Percentiles rank a stretch among this genome's conserved stretches.
These are phyloP conservation scores for Puccinia hordei DNA, from an alignment of 1,284 basidiomycete species.

Conservation along the genomic window DNA sequence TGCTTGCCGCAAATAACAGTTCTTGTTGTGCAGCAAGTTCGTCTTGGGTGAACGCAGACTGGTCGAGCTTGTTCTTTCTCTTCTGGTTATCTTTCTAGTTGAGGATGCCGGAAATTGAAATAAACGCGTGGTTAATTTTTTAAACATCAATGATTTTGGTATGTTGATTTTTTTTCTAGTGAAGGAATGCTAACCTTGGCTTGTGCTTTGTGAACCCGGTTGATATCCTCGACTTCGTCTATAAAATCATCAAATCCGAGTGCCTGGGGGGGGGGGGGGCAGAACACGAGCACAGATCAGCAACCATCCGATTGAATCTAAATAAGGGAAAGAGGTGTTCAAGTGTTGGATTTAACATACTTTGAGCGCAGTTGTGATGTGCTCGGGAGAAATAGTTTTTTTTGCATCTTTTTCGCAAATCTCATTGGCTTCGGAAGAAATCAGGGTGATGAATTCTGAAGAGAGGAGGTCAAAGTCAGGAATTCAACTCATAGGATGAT, in stretches of 20 bases:
- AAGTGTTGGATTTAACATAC: slow-evolving; percentile 60
- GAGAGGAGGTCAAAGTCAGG: slow-evolving; percentile 48
- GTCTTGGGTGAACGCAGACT: slow-evolving; percentile 83
- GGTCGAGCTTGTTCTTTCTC: slow-evolving; percentile 53
- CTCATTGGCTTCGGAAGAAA: slow-evolving; percentile 96
- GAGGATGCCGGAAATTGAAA: neutral
- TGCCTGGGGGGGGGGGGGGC: no score
- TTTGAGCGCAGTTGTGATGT: slow-evolving; percentile 88
- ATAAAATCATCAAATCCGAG: slow-evolving; percentile 87
- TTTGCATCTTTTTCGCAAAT: slow-evolving; percentile 98
- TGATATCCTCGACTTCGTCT: slow-evolving; percentile 82
- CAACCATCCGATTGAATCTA: no score
- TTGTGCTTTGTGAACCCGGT: slow-evolving; percentile 92
- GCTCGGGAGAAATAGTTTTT: slow-evolving; percentile 98
- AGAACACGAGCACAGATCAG: neutral
- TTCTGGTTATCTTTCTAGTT: slow-evolving; percentile 40
- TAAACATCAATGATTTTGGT: neutral
- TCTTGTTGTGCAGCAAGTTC: slow-evolving; percentile 86
- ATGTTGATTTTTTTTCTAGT: neutral
- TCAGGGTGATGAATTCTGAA: slow-evolving; percentile 93
- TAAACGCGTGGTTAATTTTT: neutral
- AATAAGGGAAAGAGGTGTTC: neutral
- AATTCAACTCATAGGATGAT: slow-evolving; percentile 44
- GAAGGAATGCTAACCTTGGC: slow-evolving; percentile 66
- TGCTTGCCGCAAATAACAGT: slow-evolving; percentile 83